These are phyloP conservation scores for Cutaneotrichosporon sp. DNA, from an alignment of 1,284 basidiomycete species.

Conservation along the genomic window DNA sequence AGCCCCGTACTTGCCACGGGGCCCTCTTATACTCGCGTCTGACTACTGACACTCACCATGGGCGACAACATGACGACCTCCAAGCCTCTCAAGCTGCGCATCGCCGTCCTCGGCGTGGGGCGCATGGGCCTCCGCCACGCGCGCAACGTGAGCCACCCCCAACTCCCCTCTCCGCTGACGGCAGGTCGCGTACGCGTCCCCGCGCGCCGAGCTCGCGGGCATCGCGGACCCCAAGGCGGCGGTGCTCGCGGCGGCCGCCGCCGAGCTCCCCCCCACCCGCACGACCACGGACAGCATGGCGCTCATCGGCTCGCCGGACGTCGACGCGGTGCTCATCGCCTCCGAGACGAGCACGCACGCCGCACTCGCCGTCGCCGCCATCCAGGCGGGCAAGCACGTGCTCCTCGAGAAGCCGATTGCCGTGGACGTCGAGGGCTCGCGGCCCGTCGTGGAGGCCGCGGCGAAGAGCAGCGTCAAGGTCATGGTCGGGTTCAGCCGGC, in stretches of 20 bases:
- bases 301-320: slow-evolving; percentile 15
- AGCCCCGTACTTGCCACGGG: too few relatives aligned
- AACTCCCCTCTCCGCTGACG: background rate
- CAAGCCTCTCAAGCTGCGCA: slow-evolving; percentile 15
- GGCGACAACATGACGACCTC: background rate
- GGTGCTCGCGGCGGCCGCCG: slow-evolving; percentile 11
- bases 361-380: slow-evolving; percentile 26
- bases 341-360: slow-evolving; percentile 32
- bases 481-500: slow-evolving; percentile 41
- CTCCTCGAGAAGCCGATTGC: slow-evolving; percentile 47
- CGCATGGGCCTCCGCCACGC: slow-evolving; percentile 36
- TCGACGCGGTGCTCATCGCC: slow-evolving; percentile 36
- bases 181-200: slow-evolving; percentile 22
- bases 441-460: slow-evolving; percentile 32
- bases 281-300: slow-evolving; percentile 10
- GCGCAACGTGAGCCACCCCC: slow-evolving; percentile 22
- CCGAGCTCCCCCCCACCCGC: slow-evolving; percentile 18
- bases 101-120: slow-evolving; percentile 34
- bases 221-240: slow-evolving; percentile 22
- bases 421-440: slow-evolving; percentile 32
- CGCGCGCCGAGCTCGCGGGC: slow-evolving; percentile 33
- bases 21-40: background rate
- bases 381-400: slow-evolving; percentile 36
- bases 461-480: slow-evolving; percentile 34
- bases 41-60: background rate